phyloP scores from a whole-genome alignment of 805 yeast genomes.

The Ogataea corticis region DNA sequence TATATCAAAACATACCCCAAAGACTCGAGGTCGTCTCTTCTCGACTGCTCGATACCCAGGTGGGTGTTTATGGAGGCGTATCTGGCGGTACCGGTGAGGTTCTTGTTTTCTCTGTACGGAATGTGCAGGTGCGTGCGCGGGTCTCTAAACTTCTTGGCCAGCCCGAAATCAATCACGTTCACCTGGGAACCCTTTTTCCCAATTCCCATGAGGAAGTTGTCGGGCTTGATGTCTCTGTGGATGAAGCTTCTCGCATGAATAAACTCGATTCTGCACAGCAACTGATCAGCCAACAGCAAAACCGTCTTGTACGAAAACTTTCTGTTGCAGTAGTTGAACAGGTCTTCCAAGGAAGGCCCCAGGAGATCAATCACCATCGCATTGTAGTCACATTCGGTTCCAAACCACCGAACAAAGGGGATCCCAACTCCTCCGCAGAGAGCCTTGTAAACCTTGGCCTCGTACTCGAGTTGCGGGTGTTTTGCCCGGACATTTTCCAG shows the following conservation, averaged over 20 bases:
- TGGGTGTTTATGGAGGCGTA: conserved; percentile 95
- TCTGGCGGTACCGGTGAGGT: conserved; percentile 96
- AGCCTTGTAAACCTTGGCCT: conserved; percentile 92
- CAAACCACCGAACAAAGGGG: conserved; percentile 96
- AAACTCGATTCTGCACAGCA: conserved; percentile 90
- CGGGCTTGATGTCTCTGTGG: conserved; percentile 83
- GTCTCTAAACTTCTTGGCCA: conserved; percentile 92
- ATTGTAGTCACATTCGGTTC: conserved; percentile 93
- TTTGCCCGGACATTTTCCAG: conserved; percentile 86
- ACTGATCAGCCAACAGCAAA: conserved; percentile 87
- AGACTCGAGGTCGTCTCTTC: conserved; percentile 95
- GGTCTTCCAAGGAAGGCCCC: conserved; percentile 94
- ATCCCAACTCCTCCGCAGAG: conserved; percentile 96
- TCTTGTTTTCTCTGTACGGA: conserved; percentile 94
- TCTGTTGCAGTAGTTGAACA: conserved; percentile 93
- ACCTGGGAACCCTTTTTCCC: conserved; percentile 95
- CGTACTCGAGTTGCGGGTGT: conserved; percentile 96
- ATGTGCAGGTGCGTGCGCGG: conserved; percentile 93
- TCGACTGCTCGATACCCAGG: conserved; percentile 92
- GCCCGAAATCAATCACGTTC: conserved; percentile 90
- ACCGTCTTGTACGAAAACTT: conserved; percentile 93
- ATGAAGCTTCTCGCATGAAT: conserved; percentile 93
- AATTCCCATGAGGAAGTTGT: conserved; percentile 82
- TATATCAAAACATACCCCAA: conserved; percentile 92
- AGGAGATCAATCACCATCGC: conserved; percentile 95